A percentile compares a stretch with the other conserved stretches of the same genome.
These are phyloP conservation scores for Botrytis deweyae DNA, from an alignment of 2,329 filamentous ascomycete genomes.

Conservation along the genomic window DNA sequence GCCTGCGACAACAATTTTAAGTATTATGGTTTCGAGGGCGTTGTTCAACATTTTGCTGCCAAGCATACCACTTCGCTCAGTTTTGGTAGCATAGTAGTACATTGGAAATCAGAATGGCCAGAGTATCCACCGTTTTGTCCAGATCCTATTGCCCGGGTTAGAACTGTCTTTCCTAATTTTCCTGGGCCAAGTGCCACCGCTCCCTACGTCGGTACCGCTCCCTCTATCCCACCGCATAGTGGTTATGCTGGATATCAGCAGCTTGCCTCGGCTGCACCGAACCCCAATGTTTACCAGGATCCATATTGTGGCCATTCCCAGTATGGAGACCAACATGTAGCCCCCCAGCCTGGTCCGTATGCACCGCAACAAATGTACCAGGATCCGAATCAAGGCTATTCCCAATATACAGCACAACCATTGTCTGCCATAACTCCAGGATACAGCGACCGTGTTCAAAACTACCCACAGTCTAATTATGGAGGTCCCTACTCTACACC, in stretches of 20 bases:
- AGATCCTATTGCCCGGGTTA: constrained; percentile 49
- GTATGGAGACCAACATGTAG: constrained; percentile 39
- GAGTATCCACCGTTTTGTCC: constrained; percentile 69
- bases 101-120: constrained; percentile 82
- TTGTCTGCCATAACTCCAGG: constrained; percentile 25
- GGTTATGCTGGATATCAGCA: constrained; percentile 39
- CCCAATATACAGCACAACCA: constrained; percentile 33
- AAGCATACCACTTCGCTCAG: constrained; percentile 75
- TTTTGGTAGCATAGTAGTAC: constrained; percentile 68
- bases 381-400: constrained; percentile 28
- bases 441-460: constrained; percentile 31
- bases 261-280: constrained; percentile 29
- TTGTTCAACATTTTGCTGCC: constrained; percentile 79
- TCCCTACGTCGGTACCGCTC: constrained; percentile 37
- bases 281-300: constrained; percentile 35
- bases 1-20: constrained; percentile 64
- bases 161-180: constrained; percentile 36
- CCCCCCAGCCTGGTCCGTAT: constrained; percentile 37
- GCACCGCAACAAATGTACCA: constrained; percentile 34
- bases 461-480: constrained; percentile 36
- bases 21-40: constrained; percentile 72
- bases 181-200: constrained; percentile 38
- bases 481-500: constrained; percentile 29
- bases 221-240: constrained; percentile 39
- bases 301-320: constrained; percentile 40